A percentile compares a stretch with the other conserved stretches of the same genome.
These are phyloP conservation scores for Camellia oleifera DNA, from an alignment of 179 eudicot species.

Conservation along the genomic window DNA sequence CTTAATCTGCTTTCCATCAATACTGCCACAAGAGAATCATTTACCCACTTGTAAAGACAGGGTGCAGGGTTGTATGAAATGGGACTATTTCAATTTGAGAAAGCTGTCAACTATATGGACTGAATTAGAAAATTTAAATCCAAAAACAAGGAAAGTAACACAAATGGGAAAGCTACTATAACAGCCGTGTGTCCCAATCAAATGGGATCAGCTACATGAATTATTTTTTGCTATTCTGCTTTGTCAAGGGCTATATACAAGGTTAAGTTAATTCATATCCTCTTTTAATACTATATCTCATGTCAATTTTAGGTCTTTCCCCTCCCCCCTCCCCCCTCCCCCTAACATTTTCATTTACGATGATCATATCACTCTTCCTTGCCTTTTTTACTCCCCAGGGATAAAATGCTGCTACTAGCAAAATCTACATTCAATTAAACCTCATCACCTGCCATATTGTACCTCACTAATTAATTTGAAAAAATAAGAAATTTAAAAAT, in stretches of 20 bases:
- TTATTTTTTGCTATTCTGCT: no score
- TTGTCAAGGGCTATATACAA: no score
- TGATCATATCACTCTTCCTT: no score
- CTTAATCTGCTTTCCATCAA: slow-evolving; percentile 69
- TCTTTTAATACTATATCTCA: no score
- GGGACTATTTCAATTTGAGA: neutral
- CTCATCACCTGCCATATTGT: neutral
- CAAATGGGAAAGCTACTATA: neutral
- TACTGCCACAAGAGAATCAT: slow-evolving; percentile 42
- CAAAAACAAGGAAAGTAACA: neutral
- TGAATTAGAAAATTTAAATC: neutral
- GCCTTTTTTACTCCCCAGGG: neutral
- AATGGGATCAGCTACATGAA: no score
- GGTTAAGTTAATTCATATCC: no score
- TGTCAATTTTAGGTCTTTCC: no score
- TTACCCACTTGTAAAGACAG: slow-evolving; percentile 5
- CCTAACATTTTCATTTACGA: no score
- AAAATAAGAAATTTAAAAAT: neutral
- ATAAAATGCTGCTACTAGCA: slow-evolving; percentile 7
- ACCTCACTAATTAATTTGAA: neutral
- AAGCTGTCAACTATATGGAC: neutral
- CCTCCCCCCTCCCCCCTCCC: no score
- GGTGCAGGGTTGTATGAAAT: neutral
- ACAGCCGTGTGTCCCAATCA: neutral
- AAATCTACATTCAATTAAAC: neutral